A percentile compares a stretch with the other conserved stretches of the same genome.
Conservation (phyloP, 768 basidiomycete genomes). For the Boletus rubropictus region DNA sequence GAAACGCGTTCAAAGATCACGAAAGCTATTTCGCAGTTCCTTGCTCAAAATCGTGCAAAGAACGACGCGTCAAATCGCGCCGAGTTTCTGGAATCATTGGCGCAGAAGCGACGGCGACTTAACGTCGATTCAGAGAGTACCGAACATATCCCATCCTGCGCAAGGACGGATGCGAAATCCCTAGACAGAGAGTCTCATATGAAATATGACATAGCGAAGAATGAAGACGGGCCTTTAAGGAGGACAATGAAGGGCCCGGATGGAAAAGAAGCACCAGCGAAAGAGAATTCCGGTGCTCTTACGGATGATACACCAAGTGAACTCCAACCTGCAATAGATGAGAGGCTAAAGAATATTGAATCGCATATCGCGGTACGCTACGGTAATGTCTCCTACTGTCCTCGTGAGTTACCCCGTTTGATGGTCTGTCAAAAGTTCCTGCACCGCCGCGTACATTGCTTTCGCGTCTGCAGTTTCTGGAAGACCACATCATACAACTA, state of each 20-base stretch:
- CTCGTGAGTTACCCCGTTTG: background rate
- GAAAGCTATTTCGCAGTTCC: slow-evolving; percentile 64
- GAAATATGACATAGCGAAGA: slow-evolving; percentile 85
- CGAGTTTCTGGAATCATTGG: slow-evolving; percentile 61
- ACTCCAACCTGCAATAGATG: slow-evolving; percentile 55
- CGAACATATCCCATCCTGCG: slow-evolving; percentile 49
- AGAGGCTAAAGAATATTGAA: slow-evolving; percentile 63
- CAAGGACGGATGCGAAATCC: slow-evolving; percentile 65
- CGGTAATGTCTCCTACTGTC: slow-evolving; percentile 39
- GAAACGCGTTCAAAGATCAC: slow-evolving; percentile 43
- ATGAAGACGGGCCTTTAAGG: slow-evolving; percentile 69
- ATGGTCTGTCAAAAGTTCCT: slow-evolving; percentile 47
- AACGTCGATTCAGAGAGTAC: slow-evolving; percentile 32
- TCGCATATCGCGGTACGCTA: slow-evolving; percentile 68
- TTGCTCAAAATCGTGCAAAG: slow-evolving; percentile 63
- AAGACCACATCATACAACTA: slow-evolving; percentile 69
- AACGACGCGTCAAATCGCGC: slow-evolving; percentile 73
- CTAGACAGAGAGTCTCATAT: slow-evolving; percentile 73
- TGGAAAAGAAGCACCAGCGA: slow-evolving; percentile 9
- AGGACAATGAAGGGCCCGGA: slow-evolving; percentile 43
- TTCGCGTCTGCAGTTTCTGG: slow-evolving; percentile 60
- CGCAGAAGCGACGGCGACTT: slow-evolving; percentile 47
- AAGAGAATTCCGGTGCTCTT: slow-evolving; percentile 11
- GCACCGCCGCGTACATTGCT: slow-evolving; percentile 60
- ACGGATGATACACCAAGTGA: slow-evolving; percentile 34